phyloP scores from a whole-genome alignment of 148 eudicot genomes.

The Diospyros lotus region DNA sequence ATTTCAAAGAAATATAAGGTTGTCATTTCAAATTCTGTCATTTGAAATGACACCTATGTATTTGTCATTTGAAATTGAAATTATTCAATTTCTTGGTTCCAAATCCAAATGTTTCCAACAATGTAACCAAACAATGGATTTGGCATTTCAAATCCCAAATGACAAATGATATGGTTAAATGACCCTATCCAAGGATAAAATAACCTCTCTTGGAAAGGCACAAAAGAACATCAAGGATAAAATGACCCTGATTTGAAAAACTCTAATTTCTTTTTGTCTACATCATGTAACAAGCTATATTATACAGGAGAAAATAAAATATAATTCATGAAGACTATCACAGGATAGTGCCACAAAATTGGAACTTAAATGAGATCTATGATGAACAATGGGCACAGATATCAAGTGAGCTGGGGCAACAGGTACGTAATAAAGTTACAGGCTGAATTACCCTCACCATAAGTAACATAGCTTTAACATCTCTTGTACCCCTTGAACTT shows the following conservation, averaged over 20 bases:
- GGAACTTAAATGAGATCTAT: constrained; percentile 16
- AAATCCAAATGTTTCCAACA: too few relatives aligned
- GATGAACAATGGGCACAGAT: constrained; percentile 15
- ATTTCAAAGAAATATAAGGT: too few relatives aligned
- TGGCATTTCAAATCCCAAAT: too few relatives aligned
- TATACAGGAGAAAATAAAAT: background rate
- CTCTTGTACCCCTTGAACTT: constrained; percentile 45
- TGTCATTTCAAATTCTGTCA: too few relatives aligned
- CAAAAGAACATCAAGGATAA: background rate
- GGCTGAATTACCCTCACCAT: background rate
- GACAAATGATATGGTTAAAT: too few relatives aligned
- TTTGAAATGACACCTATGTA: too few relatives aligned
- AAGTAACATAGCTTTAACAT: constrained; percentile 30
- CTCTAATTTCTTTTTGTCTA: background rate
- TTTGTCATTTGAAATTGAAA: too few relatives aligned
- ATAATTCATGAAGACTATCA: background rate
- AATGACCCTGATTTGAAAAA: background rate
- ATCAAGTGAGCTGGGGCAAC: constrained; percentile 9
- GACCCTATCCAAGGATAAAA: too few relatives aligned
- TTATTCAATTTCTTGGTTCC: too few relatives aligned
- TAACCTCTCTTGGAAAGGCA: background rate
- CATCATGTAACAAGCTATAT: background rate
- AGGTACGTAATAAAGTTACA: constrained; percentile 17
- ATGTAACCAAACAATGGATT: too few relatives aligned
- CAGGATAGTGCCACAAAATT: constrained; percentile 12